phyloP scores from a whole-genome alignment of 2,329 filamentous ascomycete genomes.

The Diaporthe capsici region DNA sequence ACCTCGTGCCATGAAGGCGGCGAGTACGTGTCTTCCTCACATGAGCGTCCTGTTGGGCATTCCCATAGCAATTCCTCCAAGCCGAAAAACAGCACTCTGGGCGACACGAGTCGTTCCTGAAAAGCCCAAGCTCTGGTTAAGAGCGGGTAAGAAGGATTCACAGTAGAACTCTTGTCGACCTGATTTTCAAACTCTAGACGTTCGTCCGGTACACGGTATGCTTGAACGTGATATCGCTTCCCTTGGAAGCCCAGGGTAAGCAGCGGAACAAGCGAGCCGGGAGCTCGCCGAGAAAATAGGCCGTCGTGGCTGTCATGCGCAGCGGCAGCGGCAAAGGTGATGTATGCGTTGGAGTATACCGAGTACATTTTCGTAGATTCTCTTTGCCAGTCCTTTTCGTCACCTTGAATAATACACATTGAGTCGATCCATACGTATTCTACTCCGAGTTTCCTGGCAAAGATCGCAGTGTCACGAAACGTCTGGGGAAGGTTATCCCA shows the following conservation, averaged over 20 bases:
- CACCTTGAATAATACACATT: slow-evolving; percentile 41
- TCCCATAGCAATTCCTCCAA: neutral
- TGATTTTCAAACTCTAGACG: neutral
- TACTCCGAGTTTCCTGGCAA: slow-evolving; percentile 9
- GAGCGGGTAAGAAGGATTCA: neutral
- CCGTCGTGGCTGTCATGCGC: neutral
- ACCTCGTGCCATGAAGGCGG: neutral
- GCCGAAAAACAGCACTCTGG: slow-evolving; percentile 2
- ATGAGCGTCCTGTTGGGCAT: neutral
- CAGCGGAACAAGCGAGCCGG: neutral
- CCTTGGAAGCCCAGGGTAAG: neutral
- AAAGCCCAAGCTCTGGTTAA: neutral
- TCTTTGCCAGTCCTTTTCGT: neutral
- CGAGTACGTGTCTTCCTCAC: neutral
- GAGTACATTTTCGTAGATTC: slow-evolving; percentile 11
- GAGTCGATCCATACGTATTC: slow-evolving; percentile 31
- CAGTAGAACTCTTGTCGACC: no score
- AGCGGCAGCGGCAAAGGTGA: neutral
- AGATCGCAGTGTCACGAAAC: neutral
- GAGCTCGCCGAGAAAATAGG: neutral
- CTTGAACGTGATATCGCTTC: neutral
- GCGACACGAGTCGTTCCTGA: slow-evolving; percentile 16
- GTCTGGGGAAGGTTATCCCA: neutral
- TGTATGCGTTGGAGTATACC: neutral
- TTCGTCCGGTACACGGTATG: neutral